Evolutionary conservation across 345 rosid genomes (phyloP).

Genomic region (Fremontodendron californicum): DNA sequence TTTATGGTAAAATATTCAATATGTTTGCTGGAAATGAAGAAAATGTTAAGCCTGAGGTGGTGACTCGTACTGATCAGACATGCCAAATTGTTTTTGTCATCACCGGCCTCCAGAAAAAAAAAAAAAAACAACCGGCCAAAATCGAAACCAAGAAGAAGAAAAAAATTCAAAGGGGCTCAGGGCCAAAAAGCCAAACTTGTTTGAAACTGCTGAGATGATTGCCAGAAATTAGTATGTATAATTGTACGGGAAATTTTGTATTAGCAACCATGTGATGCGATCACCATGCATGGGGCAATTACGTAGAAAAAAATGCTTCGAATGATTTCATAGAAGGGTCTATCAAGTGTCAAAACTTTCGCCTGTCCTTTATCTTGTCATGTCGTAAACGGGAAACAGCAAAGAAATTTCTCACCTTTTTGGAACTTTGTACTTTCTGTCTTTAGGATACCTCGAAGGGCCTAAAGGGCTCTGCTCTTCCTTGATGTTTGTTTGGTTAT

Average conservation of each 20-base stretch:
- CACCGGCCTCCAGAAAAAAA: neutral
- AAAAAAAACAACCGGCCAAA: neutral
- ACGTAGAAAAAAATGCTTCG: neutral
- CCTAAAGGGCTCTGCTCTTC: neutral
- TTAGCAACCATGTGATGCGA: neutral
- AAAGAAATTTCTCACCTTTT: neutral
- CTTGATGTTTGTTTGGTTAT: neutral
- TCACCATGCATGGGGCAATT: neutral
- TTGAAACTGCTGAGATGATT: neutral
- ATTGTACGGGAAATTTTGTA: neutral
- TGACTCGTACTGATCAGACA: neutral
- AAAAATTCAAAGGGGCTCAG: neutral
- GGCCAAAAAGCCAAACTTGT: neutral
- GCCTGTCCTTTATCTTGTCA: too few relatives aligned
- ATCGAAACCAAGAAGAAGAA: neutral
- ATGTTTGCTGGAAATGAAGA: neutral
- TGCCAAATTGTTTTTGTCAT: neutral
- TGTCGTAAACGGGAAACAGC: neutral
- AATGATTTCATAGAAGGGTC: neutral
- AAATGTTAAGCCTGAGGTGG: neutral
- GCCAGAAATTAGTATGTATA: neutral
- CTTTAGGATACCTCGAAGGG: neutral
- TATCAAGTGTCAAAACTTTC: neutral
- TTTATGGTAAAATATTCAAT: neutral
- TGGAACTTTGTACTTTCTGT: neutral